These are phyloP conservation scores for Ploettnerulaceae sp. DNA, from an alignment of 2,329 filamentous ascomycete genomes.

Conservation along the genomic window DNA sequence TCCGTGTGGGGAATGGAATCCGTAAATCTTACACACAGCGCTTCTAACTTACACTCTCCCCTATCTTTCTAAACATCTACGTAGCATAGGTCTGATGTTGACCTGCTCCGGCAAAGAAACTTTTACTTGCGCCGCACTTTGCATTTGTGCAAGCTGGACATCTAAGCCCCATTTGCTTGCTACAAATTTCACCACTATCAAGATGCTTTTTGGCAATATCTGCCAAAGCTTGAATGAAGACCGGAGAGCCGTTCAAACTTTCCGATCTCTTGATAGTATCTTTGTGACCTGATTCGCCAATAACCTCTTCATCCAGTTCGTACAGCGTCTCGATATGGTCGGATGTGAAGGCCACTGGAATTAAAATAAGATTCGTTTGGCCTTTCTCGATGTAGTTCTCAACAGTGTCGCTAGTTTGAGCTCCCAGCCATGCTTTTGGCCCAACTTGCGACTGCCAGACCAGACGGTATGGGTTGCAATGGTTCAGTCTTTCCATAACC, in stretches of 20 bases:
- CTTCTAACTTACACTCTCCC: slow-evolving; percentile 12
- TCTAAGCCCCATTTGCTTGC: slow-evolving; percentile 79
- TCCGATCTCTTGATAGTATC: slow-evolving; percentile 86
- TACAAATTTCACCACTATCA: slow-evolving; percentile 61
- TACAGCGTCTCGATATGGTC: slow-evolving; percentile 98
- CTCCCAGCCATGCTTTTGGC: slow-evolving; percentile 89
- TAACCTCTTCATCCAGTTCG: slow-evolving; percentile 91
- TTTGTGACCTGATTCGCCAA: slow-evolving; percentile 73
- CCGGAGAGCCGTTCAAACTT: slow-evolving; percentile 82
- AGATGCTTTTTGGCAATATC: slow-evolving; percentile 82
- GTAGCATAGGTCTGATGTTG: slow-evolving; percentile 11
- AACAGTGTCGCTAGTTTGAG: slow-evolving; percentile 85
- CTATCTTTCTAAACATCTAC: not conserved
- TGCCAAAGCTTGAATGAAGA: slow-evolving; percentile 87
- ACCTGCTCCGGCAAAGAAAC: slow-evolving; percentile 46
- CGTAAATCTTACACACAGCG: too few species aligned
- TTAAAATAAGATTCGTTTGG: slow-evolving; percentile 83
- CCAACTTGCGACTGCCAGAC: slow-evolving; percentile 99
- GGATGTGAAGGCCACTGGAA: slow-evolving; percentile 97
- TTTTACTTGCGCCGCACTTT: slow-evolving; percentile 73
- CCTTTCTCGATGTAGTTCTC: slow-evolving; percentile 86
- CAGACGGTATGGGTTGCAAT: slow-evolving; percentile 85
- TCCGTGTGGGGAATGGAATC: too few species aligned
- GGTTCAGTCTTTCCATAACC: slow-evolving; percentile 87
- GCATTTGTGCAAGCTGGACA: slow-evolving; percentile 94